Evolutionary conservation across 495 filamentous ascomycete species (phyloP).

Genomic region (Platismatia glauca): DNA sequence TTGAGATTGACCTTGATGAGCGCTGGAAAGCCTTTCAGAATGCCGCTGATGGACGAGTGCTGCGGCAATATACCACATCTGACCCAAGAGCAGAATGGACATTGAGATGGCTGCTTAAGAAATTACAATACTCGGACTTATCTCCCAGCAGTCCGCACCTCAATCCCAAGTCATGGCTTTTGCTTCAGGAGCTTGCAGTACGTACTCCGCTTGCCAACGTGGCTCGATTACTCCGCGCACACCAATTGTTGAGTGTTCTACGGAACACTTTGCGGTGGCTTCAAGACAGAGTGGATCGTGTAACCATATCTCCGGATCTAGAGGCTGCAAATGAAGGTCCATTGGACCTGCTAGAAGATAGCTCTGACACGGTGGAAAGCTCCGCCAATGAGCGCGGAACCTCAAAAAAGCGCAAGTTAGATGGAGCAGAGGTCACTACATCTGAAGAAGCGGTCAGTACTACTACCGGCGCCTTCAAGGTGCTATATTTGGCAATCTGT

Average conservation of each 20-base stretch:
- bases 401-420: slow-evolving; percentile 36
- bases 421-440: slow-evolving; percentile 26
- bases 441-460: not conserved
- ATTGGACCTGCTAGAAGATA: not conserved
- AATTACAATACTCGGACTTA: slow-evolving; percentile 35
- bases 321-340: not conserved
- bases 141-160: slow-evolving; percentile 30
- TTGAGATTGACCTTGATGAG: slow-evolving; percentile 34
- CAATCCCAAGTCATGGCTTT: slow-evolving; percentile 39
- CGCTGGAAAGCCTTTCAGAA: not conserved
- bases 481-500: slow-evolving; percentile 9
- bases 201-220: slow-evolving; percentile 37
- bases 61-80: slow-evolving; percentile 8
- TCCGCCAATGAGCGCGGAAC: slow-evolving; percentile 4
- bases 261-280: slow-evolving; percentile 34
- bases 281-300: not conserved
- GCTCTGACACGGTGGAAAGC: slow-evolving; percentile 20
- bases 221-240: slow-evolving; percentile 42
- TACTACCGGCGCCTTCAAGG: not conserved
- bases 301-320: not conserved
- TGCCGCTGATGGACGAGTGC: not conserved
- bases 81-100: slow-evolving; percentile 57
- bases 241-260: slow-evolving; percentile 42
- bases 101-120: slow-evolving; percentile 58
- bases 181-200: slow-evolving; percentile 41